Percentiles rank a stretch among this genome's conserved stretches.
Conservation (phyloP, 176 grass and related monocot genomes). For the Triticum turgidum region DNA sequence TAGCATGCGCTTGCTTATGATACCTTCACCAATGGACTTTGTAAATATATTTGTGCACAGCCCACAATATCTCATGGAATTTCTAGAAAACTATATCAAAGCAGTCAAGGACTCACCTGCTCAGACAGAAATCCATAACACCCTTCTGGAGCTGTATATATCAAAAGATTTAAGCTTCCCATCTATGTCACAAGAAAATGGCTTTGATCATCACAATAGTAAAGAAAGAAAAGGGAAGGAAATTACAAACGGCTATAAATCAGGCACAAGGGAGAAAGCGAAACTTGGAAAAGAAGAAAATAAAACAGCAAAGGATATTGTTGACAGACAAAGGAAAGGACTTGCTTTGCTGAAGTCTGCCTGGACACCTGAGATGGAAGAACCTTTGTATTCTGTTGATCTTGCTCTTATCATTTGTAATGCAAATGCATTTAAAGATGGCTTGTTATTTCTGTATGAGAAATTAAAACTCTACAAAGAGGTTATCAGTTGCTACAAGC, state of each 20-base stretch:
- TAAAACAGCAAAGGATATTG: conserved; percentile 46
- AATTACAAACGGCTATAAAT: conserved; percentile 42
- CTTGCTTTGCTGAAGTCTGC: conserved; percentile 78
- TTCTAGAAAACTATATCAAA: conserved; percentile 88
- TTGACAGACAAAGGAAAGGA: conserved; percentile 76
- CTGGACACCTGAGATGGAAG: conserved; percentile 83
- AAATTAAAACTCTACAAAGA: conserved; percentile 95
- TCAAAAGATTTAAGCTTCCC: conserved; percentile 78
- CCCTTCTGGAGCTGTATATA: conserved; percentile 92
- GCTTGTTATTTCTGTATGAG: conserved; percentile 90
- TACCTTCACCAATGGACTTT: conserved; percentile 95
- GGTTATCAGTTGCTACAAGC: conserved; percentile 98
- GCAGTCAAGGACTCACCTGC: conserved; percentile 78
- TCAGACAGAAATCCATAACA: conserved; percentile 93
- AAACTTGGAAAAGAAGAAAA: conserved; percentile 40
- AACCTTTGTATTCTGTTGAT: conserved; percentile 88
- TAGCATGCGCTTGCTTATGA: conserved; percentile 58
- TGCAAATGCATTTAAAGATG: conserved; percentile 84
- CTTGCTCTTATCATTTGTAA: conserved; percentile 92
- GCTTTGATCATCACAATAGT: conserved; percentile 41
- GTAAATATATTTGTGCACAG: conserved; percentile 94
- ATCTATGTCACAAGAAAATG: conserved; percentile 76
- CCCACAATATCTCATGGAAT: conserved; percentile 83
- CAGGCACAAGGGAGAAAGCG: conserved; percentile 41
- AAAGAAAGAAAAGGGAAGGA: conserved; percentile 58